Evolutionary conservation across 139 green algal genomes (phyloP), one percentile per base, ranked within the genome.

Genomic region (Coelastrella sp.): DNA sequence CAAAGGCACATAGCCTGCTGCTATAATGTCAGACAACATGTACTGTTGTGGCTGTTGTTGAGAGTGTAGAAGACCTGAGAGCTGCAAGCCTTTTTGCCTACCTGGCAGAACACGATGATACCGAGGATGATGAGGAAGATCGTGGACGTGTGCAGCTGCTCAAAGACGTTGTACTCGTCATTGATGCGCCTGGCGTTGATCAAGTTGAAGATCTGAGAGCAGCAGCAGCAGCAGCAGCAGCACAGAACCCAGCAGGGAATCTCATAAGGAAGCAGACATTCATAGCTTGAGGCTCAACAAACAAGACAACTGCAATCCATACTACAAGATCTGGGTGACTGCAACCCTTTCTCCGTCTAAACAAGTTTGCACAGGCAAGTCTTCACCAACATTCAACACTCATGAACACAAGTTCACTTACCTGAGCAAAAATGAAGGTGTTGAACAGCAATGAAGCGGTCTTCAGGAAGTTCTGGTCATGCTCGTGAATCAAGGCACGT

Each of bases 111-210:
- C 3, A 84, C 32, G 23, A 84, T 84, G 60, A 84, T 43, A 30
- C 45, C 53, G 7, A 84, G 60, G 60, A 84, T 84, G 77, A 84
- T 64, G 5, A 84, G 17, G 77, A 84, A 84, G 2, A 74, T 38
- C 17, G 21, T 43, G 38, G 21, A 45, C 57, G 40, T 84, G 59
- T 74, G 57, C 17, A 84, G 60, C 15, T 93, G 93, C 15, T 84
- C 41, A 37, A 99, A 96, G 6, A 98, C 84, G 86, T 98, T 96
- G 84, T 94, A 92, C 88, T 98, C 96, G 85, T 98, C 92, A 45
- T 93, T 89, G 73, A 98, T 96, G 85, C 95, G 95, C 35, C 96
- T 88, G 2, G 92, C 87, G 89, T 97, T 97, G 57, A 99, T 86
- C 89, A 97, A 89, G 89, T 98, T 98, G 88, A 94, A 94, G 43